Evolutionary conservation across 768 basidiomycete species (phyloP), one percentile per base, ranked within the genome.

Genomic region (Boletus eberwhitei): DNA sequence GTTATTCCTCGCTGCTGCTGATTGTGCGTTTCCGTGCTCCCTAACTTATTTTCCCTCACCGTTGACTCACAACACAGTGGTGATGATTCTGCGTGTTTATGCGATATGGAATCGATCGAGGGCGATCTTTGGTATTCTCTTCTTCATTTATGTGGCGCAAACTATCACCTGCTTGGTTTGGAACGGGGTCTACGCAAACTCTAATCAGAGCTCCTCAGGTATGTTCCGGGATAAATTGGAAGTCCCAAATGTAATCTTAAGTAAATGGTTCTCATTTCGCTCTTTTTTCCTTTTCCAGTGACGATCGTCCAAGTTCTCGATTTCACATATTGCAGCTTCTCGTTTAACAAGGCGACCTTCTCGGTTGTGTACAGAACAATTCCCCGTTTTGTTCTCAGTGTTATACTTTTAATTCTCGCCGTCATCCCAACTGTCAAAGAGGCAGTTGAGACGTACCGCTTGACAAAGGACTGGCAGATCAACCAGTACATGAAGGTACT

Each of bases 1-100:
- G 0, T 5, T 56, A 2, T 62, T 62, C 13, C 17, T 55, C 0
- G 22, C 29, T 13, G 50, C 51, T 19, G 47, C 54, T 1, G 54
- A 63, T 46, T 2, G 62, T 63, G 50, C 59, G 60, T 37, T 11
- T 0, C 5, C 9, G 26, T 6, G 3, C 21, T 14, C 26, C 19
- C 4, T 0, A 12, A n/a, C 17, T 31, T 29, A 0, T 2, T 7
- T 36, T n/a, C n/a, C 2, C 1, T 14, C 6, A 6, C 14, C 11
- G 9, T 19, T 52, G 17, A 61, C 5, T 8, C 34, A 2, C 11
- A 11, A 16, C 12, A 19, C 16, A 64, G 62, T 64, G 4, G 36
- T 64, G 37, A 64, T 64, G 62, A 48, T 61, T 19, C 47, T 64
- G 12, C 62, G 61, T 14, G 53, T 64, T 1, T 51, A 47, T 24